Conservation (phyloP, 495 filamentous ascomycete genomes). For the Xylaria intraflava region DNA sequence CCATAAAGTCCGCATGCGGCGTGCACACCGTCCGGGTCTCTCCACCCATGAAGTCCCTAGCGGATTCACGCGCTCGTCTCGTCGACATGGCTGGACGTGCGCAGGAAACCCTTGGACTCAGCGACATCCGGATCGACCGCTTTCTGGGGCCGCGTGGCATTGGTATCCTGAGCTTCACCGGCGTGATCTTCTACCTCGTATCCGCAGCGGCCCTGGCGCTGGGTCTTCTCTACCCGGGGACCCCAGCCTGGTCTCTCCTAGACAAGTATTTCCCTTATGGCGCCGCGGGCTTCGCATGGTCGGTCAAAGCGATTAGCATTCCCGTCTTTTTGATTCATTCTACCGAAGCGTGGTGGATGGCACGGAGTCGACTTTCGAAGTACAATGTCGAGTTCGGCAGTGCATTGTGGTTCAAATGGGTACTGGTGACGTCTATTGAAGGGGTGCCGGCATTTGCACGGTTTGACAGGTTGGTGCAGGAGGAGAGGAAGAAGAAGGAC, state of each 20-base stretch:
- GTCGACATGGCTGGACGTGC: slow-evolving; percentile 52
- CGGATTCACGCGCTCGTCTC: slow-evolving; percentile 56
- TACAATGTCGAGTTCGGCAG: slow-evolving; percentile 27
- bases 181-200: slow-evolving; percentile 29
- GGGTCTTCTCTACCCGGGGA: slow-evolving; percentile 9
- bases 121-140: slow-evolving; percentile 13
- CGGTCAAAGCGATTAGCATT: slow-evolving; percentile 30
- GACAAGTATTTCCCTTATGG: slow-evolving; percentile 23
- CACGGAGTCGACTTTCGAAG: slow-evolving; percentile 20
- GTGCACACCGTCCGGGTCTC: slow-evolving; percentile 49
- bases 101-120: slow-evolving; percentile 25
- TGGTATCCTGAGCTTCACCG: slow-evolving; percentile 19
- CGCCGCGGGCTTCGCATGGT: slow-evolving; percentile 27
- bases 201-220: slow-evolving; percentile 17
- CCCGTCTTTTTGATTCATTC: slow-evolving; percentile 32
- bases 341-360: slow-evolving; percentile 34
- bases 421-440: slow-evolving; percentile 32
- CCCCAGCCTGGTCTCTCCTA: slow-evolving; percentile 12
- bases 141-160: slow-evolving; percentile 21
- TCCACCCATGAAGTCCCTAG: slow-evolving; percentile 51
- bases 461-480: slow-evolving; percentile 34
- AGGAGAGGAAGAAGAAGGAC: slow-evolving; percentile 22
- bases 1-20: slow-evolving; percentile 35
- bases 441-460: slow-evolving; percentile 32
- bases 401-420: slow-evolving; percentile 35